phyloP scores from a whole-genome alignment of 805 yeast species.

The Schizosaccharomyces japonicus region DNA sequence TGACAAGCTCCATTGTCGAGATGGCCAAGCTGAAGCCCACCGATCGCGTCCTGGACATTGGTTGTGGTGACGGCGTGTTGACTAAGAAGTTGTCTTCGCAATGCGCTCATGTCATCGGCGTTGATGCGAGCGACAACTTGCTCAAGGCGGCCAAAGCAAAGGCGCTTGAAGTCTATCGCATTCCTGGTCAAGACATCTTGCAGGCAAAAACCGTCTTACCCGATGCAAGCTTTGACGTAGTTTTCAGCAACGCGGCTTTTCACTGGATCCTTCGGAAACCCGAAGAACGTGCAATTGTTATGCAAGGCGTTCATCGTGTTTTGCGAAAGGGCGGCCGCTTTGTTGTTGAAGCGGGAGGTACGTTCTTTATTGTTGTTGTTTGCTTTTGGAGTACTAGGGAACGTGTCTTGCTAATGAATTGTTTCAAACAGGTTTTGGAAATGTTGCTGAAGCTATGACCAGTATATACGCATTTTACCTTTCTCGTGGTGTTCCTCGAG shows the following conservation, averaged over 20 bases:
- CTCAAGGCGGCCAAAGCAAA: conserved; percentile 6
- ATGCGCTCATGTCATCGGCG: conserved; percentile 8
- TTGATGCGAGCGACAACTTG: conserved; percentile 9
- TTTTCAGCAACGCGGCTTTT: conserved; percentile 13
- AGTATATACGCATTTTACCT: background rate
- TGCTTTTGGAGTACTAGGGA: background rate
- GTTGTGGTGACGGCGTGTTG: conserved; percentile 11
- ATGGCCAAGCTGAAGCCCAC: conserved; percentile 6
- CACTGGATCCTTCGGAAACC: conserved; percentile 12
- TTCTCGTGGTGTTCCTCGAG: conserved; percentile 1
- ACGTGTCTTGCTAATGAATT: background rate
- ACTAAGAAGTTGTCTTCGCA: conserved; percentile 7
- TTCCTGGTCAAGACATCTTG: conserved; percentile 8
- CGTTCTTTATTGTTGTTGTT: background rate
- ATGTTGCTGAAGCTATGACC: conserved; percentile 12
- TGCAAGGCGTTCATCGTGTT: conserved; percentile 9
- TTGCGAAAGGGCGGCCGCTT: conserved; percentile 10
- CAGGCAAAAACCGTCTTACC: conserved; percentile 3
- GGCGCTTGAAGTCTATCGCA: conserved; percentile 6
- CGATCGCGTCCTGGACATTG: conserved; percentile 10
- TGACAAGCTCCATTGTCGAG: conserved; percentile 8
- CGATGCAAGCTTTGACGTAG: conserved; percentile 10
- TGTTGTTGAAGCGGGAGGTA: conserved; percentile 13
- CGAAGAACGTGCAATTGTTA: conserved; percentile 8
- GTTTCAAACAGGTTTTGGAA: conserved; percentile 8